Base-by-base conservation (phyloP, 164 flowering plant species). In the Nelumbo lutea region DNA sequence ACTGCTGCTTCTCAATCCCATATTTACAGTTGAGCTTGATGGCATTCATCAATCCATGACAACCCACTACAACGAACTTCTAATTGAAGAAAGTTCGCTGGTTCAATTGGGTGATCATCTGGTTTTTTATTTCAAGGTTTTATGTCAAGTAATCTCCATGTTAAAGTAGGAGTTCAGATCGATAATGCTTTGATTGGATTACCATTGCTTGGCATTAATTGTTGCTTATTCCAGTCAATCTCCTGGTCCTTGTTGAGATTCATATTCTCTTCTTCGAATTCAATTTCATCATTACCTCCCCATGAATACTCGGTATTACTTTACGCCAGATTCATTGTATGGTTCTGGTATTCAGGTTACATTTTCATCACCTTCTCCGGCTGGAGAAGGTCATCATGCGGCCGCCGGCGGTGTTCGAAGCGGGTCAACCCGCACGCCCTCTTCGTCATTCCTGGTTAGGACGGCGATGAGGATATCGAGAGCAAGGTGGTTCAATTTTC, bases 401-500 rank as follows among this genome's bases (percentile, higher is more conserved):
- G 27, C 45, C 41, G 72, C 69, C n/a, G 59, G 41, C 1, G 65
- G 78, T 9, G 67, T 45, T 2, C 72, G 80, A 43, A 68, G 61
- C 61, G 79, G 82, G 72, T 45, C 86, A 51, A 1, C 79, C 11
- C 78, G 81, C 0, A 43, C 59, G 42, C 71, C 71, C 3, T 78
- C 84, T 43, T 59, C 87, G 15, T 79, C 96, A 0, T 77, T 82
- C 72, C 65, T 88, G 80, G 67, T 85, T 62, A 86, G 92, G 74
- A 70, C 75, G 45, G 97, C 88, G 0, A 85, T 90, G 85, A 86
- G 90, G 77, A 69, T 89, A 41, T 89, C 98, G 3, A 89, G 97
- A 77, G 82, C 98, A 51, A 88, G 86, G 80, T 92, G 96, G 92
- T 91, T 90, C 72, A 79, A 71, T 58, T 95, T 95, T 79, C 59